These are phyloP conservation scores for Penicillium hordei DNA, from an alignment of 2,329 filamentous ascomycete genomes.

Conservation along the genomic window DNA sequence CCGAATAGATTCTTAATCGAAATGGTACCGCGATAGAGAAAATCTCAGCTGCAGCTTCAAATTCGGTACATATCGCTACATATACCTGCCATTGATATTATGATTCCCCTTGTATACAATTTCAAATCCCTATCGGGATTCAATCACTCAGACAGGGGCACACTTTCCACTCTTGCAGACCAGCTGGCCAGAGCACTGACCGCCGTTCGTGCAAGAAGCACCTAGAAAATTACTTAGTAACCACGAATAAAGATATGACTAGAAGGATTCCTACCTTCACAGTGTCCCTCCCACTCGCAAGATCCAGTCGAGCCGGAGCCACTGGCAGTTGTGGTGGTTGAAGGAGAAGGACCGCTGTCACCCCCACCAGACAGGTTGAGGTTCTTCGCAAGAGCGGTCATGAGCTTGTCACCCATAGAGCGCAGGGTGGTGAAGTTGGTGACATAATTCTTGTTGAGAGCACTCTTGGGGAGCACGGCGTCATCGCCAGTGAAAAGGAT, in stretches of 20 bases:
- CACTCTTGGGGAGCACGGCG: conserved; percentile 27
- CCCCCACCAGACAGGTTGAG: conserved; percentile 15
- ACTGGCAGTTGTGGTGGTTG: conserved; percentile 1
- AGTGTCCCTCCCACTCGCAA: conserved; percentile 24
- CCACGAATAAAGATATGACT: background rate
- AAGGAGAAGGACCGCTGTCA: conserved; percentile 1
- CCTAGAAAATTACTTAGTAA: conserved; percentile 9
- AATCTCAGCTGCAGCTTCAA: background rate
- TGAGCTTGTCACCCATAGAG: conserved; percentile 29
- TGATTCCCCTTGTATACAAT: background rate
- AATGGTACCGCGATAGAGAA: background rate
- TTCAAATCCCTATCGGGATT: too few species aligned
- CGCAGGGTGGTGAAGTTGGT: conserved; percentile 24
- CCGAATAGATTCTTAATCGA: background rate
- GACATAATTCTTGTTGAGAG: conserved; percentile 25
- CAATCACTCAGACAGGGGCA: background rate
- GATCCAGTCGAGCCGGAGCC: conserved; percentile 1
- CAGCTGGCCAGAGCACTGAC: conserved; percentile 12
- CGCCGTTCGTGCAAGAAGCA: conserved; percentile 11
- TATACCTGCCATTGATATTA: too few species aligned
- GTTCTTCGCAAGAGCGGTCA: conserved; percentile 25
- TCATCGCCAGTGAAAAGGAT: conserved; percentile 33
- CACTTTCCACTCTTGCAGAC: conserved; percentile 16
- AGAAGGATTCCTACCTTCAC: conserved; percentile 16
- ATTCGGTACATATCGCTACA: background rate